Evolutionary conservation across 108 stramenopile genomes (phyloP).

Genomic region (Conticribra guillardii): DNA sequence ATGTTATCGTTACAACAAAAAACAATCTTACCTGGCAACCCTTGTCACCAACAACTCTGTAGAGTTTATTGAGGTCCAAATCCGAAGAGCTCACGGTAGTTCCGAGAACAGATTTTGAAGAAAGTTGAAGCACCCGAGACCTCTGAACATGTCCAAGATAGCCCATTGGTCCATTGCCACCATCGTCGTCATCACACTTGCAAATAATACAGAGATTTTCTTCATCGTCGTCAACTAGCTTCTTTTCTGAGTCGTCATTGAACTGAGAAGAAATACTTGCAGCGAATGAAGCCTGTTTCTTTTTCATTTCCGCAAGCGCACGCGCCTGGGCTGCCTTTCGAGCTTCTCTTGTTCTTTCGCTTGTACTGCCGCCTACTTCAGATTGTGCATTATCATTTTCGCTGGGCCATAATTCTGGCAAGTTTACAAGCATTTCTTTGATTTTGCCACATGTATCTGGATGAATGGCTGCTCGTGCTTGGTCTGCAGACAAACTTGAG

Average conservation of each 20-base stretch:
- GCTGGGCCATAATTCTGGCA: conserved; percentile 84
- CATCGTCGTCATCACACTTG: conserved; percentile 85
- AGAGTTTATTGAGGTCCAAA: conserved; percentile 48
- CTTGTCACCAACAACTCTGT: conserved; percentile 85
- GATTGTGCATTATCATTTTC: conserved; percentile 45
- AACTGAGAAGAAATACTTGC: conserved; percentile 70
- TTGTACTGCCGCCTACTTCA: conserved; percentile 34
- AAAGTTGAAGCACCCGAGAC: conserved; percentile 71
- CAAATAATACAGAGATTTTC: conserved; percentile 90
- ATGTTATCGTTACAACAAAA: conserved; percentile 1
- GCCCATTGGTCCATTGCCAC: conserved; percentile 87
- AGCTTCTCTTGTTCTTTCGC: conserved; percentile 70
- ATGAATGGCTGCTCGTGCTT: conserved; percentile 53
- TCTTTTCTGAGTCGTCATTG: conserved; percentile 45
- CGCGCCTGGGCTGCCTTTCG: conserved; percentile 81
- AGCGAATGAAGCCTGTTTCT: conserved; percentile 77
- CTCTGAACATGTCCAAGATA: conserved; percentile 90
- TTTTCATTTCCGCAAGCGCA: conserved; percentile 81
- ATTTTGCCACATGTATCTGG: conserved; percentile 56
- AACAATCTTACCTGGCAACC: conserved; percentile 76
- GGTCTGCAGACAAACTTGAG: background rate
- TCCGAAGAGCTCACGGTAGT: conserved; percentile 18
- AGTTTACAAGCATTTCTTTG: conserved; percentile 65
- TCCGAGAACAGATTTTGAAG: conserved; percentile 45
- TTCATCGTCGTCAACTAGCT: conserved; percentile 63